phyloP scores from a whole-genome alignment of 176 grass and related monocot species.

The Ampelocalamus luodianensis region DNA sequence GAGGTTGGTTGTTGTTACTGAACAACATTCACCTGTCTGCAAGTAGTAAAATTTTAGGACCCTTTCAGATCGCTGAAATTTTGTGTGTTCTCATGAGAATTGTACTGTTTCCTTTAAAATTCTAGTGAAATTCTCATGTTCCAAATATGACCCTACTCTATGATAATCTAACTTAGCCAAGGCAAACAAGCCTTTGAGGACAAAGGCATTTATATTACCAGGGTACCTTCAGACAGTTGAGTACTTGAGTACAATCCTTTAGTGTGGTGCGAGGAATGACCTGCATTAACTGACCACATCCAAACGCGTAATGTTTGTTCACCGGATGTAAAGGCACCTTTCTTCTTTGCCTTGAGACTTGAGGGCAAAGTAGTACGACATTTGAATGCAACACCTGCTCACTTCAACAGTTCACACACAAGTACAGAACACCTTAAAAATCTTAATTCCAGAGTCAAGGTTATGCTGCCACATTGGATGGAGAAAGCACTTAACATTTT shows the following conservation, averaged over 20 bases:
- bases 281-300: conserved; percentile 35
- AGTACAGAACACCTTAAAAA: conserved; percentile 7
- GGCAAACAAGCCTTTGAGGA: conserved; percentile 3
- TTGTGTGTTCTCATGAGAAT: neutral
- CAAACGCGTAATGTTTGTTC: neutral
- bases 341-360: conserved; percentile 1
- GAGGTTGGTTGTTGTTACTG: conserved; percentile 1
- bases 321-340: neutral
- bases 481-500: conserved; percentile 25
- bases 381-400: conserved; percentile 10
- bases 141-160: neutral
- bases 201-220: conserved; percentile 1
- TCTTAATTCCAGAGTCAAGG: conserved; percentile 27
- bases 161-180: neutral
- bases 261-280: conserved; percentile 23
- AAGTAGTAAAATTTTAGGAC: neutral
- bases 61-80: neutral
- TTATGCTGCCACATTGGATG: conserved; percentile 14
- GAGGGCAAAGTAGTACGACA: neutral
- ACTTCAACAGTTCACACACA: conserved; percentile 2
- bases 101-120: neutral
- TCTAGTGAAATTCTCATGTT: neutral
- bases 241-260: neutral
- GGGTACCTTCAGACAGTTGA: conserved; percentile 14
- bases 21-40: neutral